A percentile compares a stretch with the other conserved stretches of the same genome.
phyloP scores from a whole-genome alignment of 2,329 filamentous ascomycete species.

The Fusarium graminum region DNA sequence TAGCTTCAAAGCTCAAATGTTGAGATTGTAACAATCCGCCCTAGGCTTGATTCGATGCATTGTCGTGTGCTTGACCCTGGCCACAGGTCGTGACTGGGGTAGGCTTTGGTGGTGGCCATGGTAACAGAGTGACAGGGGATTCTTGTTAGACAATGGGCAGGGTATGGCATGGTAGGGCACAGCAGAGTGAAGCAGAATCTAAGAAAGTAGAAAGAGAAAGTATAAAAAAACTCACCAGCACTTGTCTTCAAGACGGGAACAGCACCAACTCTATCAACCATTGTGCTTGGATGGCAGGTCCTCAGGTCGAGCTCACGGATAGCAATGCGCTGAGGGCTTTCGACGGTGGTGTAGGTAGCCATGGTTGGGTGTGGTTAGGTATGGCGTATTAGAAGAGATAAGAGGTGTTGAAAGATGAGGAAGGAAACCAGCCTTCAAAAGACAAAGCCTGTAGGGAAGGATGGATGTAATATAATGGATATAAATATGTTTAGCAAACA shows the following conservation, averaged over 20 bases:
- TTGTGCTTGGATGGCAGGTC: slow-evolving; percentile 60
- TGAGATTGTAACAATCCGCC: slow-evolving; percentile 2
- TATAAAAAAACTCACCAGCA: slow-evolving; percentile 63
- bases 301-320: slow-evolving; percentile 66
- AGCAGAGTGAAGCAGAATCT: slow-evolving; percentile 18
- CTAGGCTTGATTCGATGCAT: not conserved
- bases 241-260: slow-evolving; percentile 71
- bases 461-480: slow-evolving; percentile 25
- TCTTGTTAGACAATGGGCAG: slow-evolving; percentile 18
- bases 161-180: slow-evolving; percentile 23
- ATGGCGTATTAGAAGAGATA: slow-evolving; percentile 32
- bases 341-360: slow-evolving; percentile 45
- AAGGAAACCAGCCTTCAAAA: slow-evolving; percentile 49
- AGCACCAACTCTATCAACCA: slow-evolving; percentile 67
- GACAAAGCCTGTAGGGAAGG: slow-evolving; percentile 35
- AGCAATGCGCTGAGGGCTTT: slow-evolving; percentile 52
- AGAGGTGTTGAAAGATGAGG: slow-evolving; percentile 20
- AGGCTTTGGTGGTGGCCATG: slow-evolving; percentile 35
- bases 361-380: slow-evolving; percentile 24
- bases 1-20: slow-evolving; percentile 4
- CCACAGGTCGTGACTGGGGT: slow-evolving; percentile 22
- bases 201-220: slow-evolving; percentile 10
- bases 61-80: slow-evolving; percentile 22
- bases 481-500: slow-evolving; percentile 30
- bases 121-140: slow-evolving; percentile 40